Conservation (phyloP, 148 eudicot species). For the Camellia lanceoleosa region DNA sequence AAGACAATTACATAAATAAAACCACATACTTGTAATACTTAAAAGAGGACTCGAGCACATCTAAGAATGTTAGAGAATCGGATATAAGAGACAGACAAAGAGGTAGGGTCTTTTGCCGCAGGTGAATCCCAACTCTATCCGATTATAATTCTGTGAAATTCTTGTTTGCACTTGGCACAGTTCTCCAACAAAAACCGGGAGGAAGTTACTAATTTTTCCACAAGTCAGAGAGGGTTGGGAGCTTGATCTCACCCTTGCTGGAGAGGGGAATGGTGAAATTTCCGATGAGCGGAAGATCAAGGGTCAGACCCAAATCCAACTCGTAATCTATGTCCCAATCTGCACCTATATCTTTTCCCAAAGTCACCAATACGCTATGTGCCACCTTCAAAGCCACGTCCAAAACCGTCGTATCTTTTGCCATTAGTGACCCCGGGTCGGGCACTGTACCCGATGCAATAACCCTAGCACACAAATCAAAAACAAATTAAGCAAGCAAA, state of each 20-base stretch:
- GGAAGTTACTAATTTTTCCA: no score
- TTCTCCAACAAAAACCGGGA: no score
- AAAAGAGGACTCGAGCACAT: no score
- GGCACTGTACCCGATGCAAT: constrained; percentile 47
- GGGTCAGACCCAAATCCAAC: constrained; percentile 35
- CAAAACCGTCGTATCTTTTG: constrained; percentile 34
- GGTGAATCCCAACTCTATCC: constrained; percentile 32
- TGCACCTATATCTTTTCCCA: constrained; percentile 41
- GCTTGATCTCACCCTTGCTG: constrained; percentile 52
- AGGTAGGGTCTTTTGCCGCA: no score
- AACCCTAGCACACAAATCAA: constrained; percentile 25
- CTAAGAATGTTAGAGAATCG: no score
- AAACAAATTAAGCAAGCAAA: not conserved
- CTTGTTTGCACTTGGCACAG: no score
- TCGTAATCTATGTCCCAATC: constrained; percentile 66
- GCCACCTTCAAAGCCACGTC: constrained; percentile 45
- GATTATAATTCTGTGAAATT: constrained; percentile 23
- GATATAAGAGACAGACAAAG: no score
- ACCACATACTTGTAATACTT: no score
- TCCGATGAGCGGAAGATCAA: constrained; percentile 52
- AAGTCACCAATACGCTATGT: constrained; percentile 38
- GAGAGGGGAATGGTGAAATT: constrained; percentile 47
- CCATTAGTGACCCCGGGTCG: constrained; percentile 53
- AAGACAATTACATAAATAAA: no score
- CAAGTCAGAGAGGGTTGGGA: constrained; percentile 32